Base-by-base conservation (phyloP, 495 filamentous ascomycete genomes). In the Xylaria intraflava region DNA sequence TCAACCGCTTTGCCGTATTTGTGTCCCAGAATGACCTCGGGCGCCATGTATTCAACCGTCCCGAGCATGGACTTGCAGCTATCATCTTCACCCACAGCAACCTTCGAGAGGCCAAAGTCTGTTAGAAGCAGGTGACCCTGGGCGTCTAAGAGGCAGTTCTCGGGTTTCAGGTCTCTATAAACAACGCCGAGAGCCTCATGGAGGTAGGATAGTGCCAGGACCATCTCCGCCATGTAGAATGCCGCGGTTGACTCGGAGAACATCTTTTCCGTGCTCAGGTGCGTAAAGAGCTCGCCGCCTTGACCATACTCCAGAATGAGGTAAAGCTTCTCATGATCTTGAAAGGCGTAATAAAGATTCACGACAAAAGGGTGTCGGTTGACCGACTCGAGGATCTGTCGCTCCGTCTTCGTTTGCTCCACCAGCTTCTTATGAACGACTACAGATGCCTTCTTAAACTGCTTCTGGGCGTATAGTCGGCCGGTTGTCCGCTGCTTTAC, bases 221-320 rank as follows among this genome's bases (percentile, higher is more conserved):
- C 84, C 82, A 97, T 90, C 74, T 96, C 89, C 0, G 91, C 93
- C 87, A 97, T 93, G 79, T 98, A 98, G 68, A 97, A 98, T 11
- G 90, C 87, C 0, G 89, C 88, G 2, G 83, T 84, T 30, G 88
- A 78, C 70, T 96, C 90, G 10, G 84, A 72, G 60, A 98, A 96
- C 87, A 95, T 95, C 61, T 84, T 85, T 66, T 96, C 89, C 59
- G 87, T 85, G 33, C 82, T 87, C 10, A 98, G 79, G 59, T 96
- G 90, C 14, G 83, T 83, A 68, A 98, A 98, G 12, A 98, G 76
- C 67, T 98, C 93, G 30, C 93, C 93, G 36, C 93, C 93, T 67
- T 95, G 85, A n/a, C 93, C 93, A 66, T 98, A 98, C 68, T 98
- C 92, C 36, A 98, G 83, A 61, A 98, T 97, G 27, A 98, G 75